phyloP scores from a whole-genome alignment of 2,329 filamentous ascomycete genomes.

The Coniosporium tulheliwenetii region DNA sequence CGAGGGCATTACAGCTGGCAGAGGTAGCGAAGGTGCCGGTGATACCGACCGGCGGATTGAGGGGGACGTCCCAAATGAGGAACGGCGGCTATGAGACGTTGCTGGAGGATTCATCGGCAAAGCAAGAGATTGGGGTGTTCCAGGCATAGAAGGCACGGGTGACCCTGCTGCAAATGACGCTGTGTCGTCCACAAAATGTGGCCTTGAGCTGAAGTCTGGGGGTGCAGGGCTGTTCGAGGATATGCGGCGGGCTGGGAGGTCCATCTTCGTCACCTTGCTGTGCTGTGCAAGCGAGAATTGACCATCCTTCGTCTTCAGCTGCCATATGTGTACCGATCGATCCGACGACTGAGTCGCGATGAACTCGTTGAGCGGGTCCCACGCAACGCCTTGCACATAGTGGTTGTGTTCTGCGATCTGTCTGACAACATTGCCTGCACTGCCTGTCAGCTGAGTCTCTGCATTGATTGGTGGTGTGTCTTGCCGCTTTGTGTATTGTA shows the following conservation, averaged over 20 bases:
- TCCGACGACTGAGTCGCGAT: conserved; percentile 97
- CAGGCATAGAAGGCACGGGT: conserved; percentile 77
- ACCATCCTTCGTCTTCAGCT: conserved; percentile 87
- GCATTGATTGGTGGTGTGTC: conserved; percentile 7
- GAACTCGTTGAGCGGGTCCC: conserved; percentile 96
- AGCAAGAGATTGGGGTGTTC: conserved; percentile 77
- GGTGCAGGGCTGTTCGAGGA: conserved; percentile 87
- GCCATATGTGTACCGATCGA: conserved; percentile 94
- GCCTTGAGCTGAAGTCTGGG: conserved; percentile 57
- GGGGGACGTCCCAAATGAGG: conserved; percentile 68
- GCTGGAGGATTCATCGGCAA: conserved; percentile 94
- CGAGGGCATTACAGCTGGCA: conserved; percentile 90
- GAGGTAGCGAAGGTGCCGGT: conserved; percentile 79
- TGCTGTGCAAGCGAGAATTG: conserved; percentile 73
- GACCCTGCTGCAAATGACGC: conserved; percentile 51
- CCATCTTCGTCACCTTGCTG: conserved; percentile 76
- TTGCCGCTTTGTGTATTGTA: conserved; percentile 85
- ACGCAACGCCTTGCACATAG: conserved; percentile 94
- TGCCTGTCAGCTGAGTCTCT: conserved; percentile 6
- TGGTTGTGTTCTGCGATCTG: conserved; percentile 97
- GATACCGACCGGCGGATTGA: conserved; percentile 78
- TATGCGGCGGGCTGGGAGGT: conserved; percentile 79
- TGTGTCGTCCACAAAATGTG: conserved; percentile 44
- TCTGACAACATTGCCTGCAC: conserved; percentile 51
- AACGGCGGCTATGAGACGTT: conserved; percentile 83